phyloP scores from a whole-genome alignment of 768 basidiomycete genomes.

The Lepiota brunneoincarnata region DNA sequence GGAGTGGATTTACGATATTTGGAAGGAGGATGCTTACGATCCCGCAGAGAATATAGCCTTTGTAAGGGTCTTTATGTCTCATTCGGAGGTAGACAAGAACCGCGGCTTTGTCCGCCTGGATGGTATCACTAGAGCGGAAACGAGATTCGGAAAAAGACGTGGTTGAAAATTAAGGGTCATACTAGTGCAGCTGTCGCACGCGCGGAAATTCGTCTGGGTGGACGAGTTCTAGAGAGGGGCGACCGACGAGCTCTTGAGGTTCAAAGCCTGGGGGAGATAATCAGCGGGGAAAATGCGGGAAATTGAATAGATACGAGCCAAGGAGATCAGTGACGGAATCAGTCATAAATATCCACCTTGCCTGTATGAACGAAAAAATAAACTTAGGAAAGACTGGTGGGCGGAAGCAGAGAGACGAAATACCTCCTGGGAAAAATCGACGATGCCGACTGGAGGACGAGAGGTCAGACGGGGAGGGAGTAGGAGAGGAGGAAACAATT shows the following conservation, averaged over 20 bases:
- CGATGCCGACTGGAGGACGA: constrained; percentile 59
- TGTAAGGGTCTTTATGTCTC: constrained; percentile 75
- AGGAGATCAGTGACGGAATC: constrained; percentile 64
- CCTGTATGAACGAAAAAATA: constrained; percentile 32
- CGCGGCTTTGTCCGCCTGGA: constrained; percentile 76
- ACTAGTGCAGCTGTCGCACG: constrained; percentile 73
- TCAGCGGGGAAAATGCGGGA: not conserved
- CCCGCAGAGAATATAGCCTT: constrained; percentile 72
- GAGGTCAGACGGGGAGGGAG: constrained; percentile 3
- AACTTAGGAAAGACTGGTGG: not conserved
- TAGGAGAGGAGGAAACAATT: constrained; percentile 5
- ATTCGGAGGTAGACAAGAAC: constrained; percentile 76
- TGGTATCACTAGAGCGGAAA: constrained; percentile 56
- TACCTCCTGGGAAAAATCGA: constrained; percentile 78
- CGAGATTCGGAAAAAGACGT: not conserved
- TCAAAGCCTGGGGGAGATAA: constrained; percentile 57
- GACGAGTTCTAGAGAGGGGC: constrained; percentile 69
- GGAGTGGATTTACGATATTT: not conserved
- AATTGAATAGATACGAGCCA: constrained; percentile 32
- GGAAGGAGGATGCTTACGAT: constrained; percentile 48
- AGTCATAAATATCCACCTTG: constrained; percentile 65
- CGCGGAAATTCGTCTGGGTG: constrained; percentile 77
- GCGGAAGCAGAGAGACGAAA: constrained; percentile 10
- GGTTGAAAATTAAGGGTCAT: constrained; percentile 18
- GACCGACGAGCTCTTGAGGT: constrained; percentile 66